Base-by-base conservation (phyloP, 306 rosid genomes). In the Dalbergia cultrata region DNA sequence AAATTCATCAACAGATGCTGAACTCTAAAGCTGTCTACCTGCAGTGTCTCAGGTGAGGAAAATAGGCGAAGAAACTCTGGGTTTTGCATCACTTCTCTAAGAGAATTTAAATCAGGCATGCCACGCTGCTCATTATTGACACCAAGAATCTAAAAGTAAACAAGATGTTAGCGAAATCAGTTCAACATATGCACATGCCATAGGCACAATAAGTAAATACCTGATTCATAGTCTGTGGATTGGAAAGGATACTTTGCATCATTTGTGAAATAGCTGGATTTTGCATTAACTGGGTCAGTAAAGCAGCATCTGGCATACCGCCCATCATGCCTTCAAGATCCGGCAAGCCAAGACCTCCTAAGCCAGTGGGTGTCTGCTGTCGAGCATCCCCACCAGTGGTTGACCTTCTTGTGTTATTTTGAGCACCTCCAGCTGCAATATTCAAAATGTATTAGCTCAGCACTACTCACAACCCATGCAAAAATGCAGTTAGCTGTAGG, bases 21-120 rank as follows among this genome's bases (percentile, higher is more conserved):
- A 52, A 75, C 44, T 43, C 53, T 64, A 66, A 67, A 85, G 44
- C 54, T 75, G 62, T 44, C 68, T 85, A 93, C 98, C 98, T 93
- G 98, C 86, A 93, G 77, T 80, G 97, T 91, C 85, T 93, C 98
- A 6, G 98, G 97, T 50, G 94, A 89, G 71, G 94, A 89, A 75
- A 93, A 82, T 81, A 90, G 86, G 22, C 92, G 97, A 62, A 91
- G 85, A 74, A 91, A 85, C 75, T 93, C 98, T 19, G 94, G 98
- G 75, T 90, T 90, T 83, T 93, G 91, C 89, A 91, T 87, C 91
- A 93, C 87, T 65, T 93, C 98, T 83, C 98, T 90, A n/a, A 91
- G 86, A 76, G 98, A 85, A 74, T 86, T 91, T 63, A 90, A 70
- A 86, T 89, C 93, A 78, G 93, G 97, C 86, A 88, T 19, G 80